Conservation (phyloP, 257 asterid genomes). For the Phtheirospermum japonicum region DNA sequence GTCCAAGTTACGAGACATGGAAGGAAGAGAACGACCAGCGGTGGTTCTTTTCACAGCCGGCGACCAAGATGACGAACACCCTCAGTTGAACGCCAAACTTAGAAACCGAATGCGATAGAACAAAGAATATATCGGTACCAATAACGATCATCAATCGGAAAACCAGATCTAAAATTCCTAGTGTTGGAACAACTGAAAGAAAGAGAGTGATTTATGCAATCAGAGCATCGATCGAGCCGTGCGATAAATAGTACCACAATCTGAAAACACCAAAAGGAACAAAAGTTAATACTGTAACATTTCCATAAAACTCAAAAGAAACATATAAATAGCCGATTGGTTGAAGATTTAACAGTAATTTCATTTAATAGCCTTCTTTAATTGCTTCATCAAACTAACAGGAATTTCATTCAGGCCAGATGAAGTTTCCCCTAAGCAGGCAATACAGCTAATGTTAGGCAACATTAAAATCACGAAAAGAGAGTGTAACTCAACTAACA, state of each 20-base stretch:
- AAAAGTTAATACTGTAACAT: background rate
- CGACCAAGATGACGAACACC: conserved; percentile 50
- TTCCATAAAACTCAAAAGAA: background rate
- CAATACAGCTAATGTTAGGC: conserved; percentile 18
- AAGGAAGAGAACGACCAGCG: background rate
- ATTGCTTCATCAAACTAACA: conserved; percentile 5
- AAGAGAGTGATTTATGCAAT: background rate
- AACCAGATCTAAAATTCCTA: conserved; percentile 12
- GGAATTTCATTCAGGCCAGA: conserved; percentile 3
- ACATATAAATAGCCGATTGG: background rate
- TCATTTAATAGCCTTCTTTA: background rate
- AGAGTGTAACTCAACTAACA: no score
- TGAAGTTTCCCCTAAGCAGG: conserved; percentile 23
- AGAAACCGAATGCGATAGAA: conserved; percentile 38
- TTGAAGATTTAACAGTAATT: background rate
- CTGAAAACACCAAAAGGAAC: conserved; percentile 4
- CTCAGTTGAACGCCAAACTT: conserved; percentile 47
- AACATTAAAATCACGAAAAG: conserved; percentile 11
- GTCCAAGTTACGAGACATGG: conserved; percentile 1
- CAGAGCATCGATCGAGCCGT: background rate
- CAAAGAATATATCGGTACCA: conserved; percentile 19
- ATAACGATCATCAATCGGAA: conserved; percentile 43
- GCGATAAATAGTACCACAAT: background rate
- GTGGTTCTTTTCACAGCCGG: conserved; percentile 31
- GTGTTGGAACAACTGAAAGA: background rate